These are phyloP conservation scores for Aspergillus amoenus DNA, from an alignment of 2,329 filamentous ascomycete genomes.

Conservation along the genomic window DNA sequence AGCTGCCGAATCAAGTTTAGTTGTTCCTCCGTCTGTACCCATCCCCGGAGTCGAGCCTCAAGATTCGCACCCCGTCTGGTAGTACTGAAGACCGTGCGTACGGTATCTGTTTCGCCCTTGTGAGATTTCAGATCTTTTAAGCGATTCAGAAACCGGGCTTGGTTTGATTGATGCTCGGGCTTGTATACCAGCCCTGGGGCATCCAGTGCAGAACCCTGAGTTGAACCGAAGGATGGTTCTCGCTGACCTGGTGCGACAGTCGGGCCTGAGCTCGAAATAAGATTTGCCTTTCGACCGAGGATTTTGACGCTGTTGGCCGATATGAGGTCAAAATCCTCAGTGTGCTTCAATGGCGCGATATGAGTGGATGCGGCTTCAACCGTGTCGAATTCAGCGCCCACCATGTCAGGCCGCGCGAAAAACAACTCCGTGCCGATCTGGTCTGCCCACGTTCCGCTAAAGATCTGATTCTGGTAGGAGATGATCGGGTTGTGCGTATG, in stretches of 20 bases:
- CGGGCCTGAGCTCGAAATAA: slow-evolving; percentile 49
- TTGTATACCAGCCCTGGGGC: slow-evolving; percentile 18
- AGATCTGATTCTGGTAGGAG: slow-evolving; percentile 75
- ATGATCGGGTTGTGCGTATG: slow-evolving; percentile 75
- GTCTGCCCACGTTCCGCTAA: slow-evolving; percentile 77
- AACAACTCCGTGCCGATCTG: slow-evolving; percentile 83
- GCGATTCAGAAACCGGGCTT: slow-evolving; percentile 61
- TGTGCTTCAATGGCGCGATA: slow-evolving; percentile 46
- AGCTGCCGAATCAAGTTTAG: slow-evolving; percentile 37
- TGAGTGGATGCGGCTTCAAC: slow-evolving; percentile 39
- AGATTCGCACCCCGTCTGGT: slow-evolving; percentile 33
- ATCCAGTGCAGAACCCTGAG: neutral
- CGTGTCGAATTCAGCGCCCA: slow-evolving; percentile 24
- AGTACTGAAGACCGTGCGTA: slow-evolving; percentile 58
- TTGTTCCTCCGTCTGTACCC: slow-evolving; percentile 40
- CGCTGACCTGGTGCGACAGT: slow-evolving; percentile 3
- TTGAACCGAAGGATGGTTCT: neutral
- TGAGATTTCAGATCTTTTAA: slow-evolving; percentile 64
- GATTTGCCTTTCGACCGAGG: slow-evolving; percentile 62
- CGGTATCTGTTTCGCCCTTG: slow-evolving; percentile 64
- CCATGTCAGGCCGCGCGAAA: slow-evolving; percentile 52
- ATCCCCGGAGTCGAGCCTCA: slow-evolving; percentile 34
- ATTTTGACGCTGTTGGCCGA: slow-evolving; percentile 70
- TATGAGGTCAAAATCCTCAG: slow-evolving; percentile 64
- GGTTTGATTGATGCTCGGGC: slow-evolving; percentile 38